Conservation (phyloP, 78 protist species). For the Dictyostelium citrinum region DNA sequence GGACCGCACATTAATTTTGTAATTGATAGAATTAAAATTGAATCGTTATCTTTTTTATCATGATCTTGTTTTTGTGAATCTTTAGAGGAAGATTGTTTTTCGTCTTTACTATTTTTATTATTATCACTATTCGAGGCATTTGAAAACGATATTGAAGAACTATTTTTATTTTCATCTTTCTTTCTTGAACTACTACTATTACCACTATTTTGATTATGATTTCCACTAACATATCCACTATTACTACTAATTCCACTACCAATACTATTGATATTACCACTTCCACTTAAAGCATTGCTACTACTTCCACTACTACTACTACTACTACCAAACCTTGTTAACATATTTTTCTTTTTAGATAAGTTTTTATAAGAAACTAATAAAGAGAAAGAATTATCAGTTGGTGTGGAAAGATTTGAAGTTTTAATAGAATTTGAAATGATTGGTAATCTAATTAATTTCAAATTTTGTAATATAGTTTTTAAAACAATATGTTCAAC, state of each 20-base stretch:
- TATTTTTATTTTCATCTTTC: not conserved
- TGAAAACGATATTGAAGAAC: not conserved
- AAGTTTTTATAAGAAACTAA: slow-evolving; percentile 4
- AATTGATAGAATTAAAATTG: not conserved
- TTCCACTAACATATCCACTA: not conserved
- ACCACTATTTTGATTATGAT: not conserved
- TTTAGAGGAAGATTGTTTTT: not conserved
- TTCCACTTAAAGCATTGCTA: not conserved
- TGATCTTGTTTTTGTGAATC: not conserved
- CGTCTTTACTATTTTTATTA: not conserved
- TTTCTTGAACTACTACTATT: not conserved
- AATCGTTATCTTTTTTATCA: slow-evolving; percentile 5
- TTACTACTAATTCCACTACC: not conserved
- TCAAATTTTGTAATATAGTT: slow-evolving; percentile 27
- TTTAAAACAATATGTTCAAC: slow-evolving; percentile 28
- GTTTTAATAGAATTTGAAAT: not conserved
- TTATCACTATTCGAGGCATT: not conserved
- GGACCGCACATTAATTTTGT: slow-evolving; percentile 65
- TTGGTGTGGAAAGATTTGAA: not conserved
- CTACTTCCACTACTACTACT: not conserved
- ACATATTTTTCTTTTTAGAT: not conserved
- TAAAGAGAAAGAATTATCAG: not conserved
- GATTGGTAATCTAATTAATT: slow-evolving; percentile 23
- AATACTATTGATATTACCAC: not conserved
- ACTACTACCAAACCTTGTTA: not conserved